Base-by-base conservation (phyloP, 1,284 basidiomycete genomes). In the Trametes versicolor region DNA sequence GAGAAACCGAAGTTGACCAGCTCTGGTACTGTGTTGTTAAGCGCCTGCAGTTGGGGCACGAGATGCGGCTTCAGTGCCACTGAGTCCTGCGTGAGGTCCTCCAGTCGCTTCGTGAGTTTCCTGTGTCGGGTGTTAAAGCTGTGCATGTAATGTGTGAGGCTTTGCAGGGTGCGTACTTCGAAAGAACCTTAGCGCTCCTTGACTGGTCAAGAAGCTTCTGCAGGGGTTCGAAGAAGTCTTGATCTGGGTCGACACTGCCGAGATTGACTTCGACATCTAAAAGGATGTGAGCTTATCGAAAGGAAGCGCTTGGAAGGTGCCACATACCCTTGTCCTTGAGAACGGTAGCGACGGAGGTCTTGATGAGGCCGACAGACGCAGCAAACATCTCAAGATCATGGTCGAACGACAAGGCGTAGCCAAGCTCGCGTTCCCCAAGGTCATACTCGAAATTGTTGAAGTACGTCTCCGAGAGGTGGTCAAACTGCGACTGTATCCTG, bases 361-460 rank as follows among this genome's bases (percentile, higher is more conserved):
- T 94, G 39, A 93, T 89, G 65, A 96, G 86, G 1, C 93, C 94
- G 58, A 97, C 87, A 1, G 95, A 94, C 9, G 95, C 95, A 29
- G 93, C 88, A 76, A 98, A 96, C 76, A 93, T 92, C 76, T 98
- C 96, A 9, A 98, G 83, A 77, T 98, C 96, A 67, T 90, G 86
- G 73, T 98, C 96, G 71, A 97, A 89, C 17, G 89, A 86, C 49
- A 89, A 79, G 1, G 92, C 87, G 72, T 92, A 90, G 6, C 93
- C 93, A n/a, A 96, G 81, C 77, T 97, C 94, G 32, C 92, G 87
- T 79, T 98, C 96, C 13, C 90, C 94, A 10, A 96, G 78, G 76
- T 97, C 96, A 53, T 90, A 86, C n/a, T 93, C 89, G 66, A 90
- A 92, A 29, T 87, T 88, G 66, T 83, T 83, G 73, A 98, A 95